Evolutionary conservation across 495 filamentous ascomycete species (phyloP), one percentile per base, ranked within the genome.

Genomic region (Lasiosphaeria hispida): DNA sequence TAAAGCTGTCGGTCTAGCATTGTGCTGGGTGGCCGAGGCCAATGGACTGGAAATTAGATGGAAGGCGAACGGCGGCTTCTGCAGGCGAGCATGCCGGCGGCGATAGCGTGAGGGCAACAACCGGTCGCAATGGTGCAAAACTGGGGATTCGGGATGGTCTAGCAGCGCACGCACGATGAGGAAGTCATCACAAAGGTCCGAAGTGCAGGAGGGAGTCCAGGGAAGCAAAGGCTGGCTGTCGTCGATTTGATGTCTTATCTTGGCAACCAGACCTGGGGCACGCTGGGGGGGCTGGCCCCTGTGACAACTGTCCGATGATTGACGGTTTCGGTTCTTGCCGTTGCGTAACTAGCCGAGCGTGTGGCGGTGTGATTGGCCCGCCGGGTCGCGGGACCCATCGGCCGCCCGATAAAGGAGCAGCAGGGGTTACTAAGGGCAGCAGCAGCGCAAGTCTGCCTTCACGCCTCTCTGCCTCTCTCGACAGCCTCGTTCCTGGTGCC

Each of bases 1-100:
- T 75, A 70, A 37, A 82, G 67, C 30, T 76, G 68, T 33, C 64
- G 53, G 51, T 72, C 72, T 14, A 62, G 47, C 71, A 72, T 73
- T 7, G 39, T 64, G 54, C 15, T 34, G 42, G 33, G 2, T 41
- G 34, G 55, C 15, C 40, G 38, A 45, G 34, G 10, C 14, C 37
- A 34, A 18, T 19, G 35, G 45, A 36, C 18, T 55, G 7, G 33
- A 33, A 37, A 36, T 34, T 30, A 23, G 36, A 40, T 18, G 52
- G 23, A 41, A 38, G 14, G 34, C 41, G 14, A 40, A 9, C 30
- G 53, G 36, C 34, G 6, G 44, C 49, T n/a, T 30, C 40, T 30
- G 49, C 37, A 49, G 15, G 13, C n/a, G n/a, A 48, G 35, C 55
- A 57, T 57, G 17, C 55, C 55, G 44, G 35, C 55, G 55, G 14